Evolutionary conservation across 768 basidiomycete genomes (phyloP), one percentile per base, ranked within the genome.

Genomic region (Mycena vitilis): DNA sequence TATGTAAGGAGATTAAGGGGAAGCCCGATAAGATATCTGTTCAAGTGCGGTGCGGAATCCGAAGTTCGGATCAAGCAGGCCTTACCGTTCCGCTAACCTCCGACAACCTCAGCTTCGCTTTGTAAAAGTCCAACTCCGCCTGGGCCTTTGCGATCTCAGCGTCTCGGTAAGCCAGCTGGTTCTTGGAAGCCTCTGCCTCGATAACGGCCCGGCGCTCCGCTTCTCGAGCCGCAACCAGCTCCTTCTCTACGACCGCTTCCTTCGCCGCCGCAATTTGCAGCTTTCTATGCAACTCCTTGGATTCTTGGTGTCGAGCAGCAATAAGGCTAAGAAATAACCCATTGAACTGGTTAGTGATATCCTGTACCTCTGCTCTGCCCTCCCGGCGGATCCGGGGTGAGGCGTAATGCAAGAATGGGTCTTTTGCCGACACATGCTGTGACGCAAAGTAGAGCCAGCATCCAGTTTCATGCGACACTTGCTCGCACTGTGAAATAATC

Each of bases 281-380:
- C 37, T 22, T 9, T 52, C 51, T 61, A 20, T 61, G 60, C 34
- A 61, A 38, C 37, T 40, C 48, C 11, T 61, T 61, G 48, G n/a
- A 40, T 1, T 61, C 60, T 52, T 51, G 36, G 13, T 61, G 40
- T 5, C 49, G 60, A 9, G 49, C 34, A 2, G 60, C 60, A 16
- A 61, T 61, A 2, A 61, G 60, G 22, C 16, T 52, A n/a, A 34
- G 13, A 22, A 37, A 61, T 8, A 52, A 1, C 12, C 49, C n/a
- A 13, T 60, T 60, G 59, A 60, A 49, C 1, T 48, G 4, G 34
- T 49, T 60, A 2, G 47, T 37, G 18, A 60, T 49, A 2, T 60
- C 47, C 40, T 60, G 47, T 2, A 49, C n/a, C 36, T 60, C 59
- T 2, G 11, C 23, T 22, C 22, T 60, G 20, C 34, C 47, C 16